Conservation (phyloP, 352 stramenopile genomes). For the Pythium chondricola region DNA sequence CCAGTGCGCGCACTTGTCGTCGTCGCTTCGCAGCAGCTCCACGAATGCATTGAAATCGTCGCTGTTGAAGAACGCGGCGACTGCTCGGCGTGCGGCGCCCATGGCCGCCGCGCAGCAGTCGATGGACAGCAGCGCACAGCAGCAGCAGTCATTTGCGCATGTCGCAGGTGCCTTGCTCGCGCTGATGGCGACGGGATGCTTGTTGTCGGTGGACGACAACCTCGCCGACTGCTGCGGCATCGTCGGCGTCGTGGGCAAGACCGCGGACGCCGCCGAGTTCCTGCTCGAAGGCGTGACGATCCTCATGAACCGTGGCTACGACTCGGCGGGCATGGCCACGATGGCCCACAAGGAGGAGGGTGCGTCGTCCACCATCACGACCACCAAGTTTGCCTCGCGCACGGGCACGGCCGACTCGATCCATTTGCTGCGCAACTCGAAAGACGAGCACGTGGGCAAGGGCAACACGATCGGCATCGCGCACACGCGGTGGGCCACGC, state of each 20-base stretch:
- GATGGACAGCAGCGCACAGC: conserved; percentile 4
- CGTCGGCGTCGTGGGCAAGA: conserved; percentile 66
- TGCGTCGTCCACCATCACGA: conserved; percentile 48
- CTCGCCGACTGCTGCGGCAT: conserved; percentile 64
- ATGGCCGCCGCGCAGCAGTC: not conserved
- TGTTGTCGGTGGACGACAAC: conserved; percentile 9
- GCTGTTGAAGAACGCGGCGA: too few relatives aligned
- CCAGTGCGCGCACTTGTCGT: too few relatives aligned
- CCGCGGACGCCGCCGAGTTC: conserved; percentile 66
- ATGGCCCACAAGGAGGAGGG: conserved; percentile 41
- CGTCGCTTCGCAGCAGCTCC: too few relatives aligned
- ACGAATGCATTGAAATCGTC: too few relatives aligned
- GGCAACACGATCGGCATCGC: conserved; percentile 95
- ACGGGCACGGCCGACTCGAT: conserved; percentile 91
- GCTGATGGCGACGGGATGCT: conserved; percentile 14
- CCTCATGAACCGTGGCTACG: conserved; percentile 95
- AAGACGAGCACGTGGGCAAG: conserved; percentile 50
- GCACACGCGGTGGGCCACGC: conserved; percentile 99
- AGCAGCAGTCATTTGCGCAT: conserved; percentile 11
- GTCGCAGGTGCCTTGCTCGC: conserved; percentile 14
- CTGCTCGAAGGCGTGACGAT: conserved; percentile 86
- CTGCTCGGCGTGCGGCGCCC: too few relatives aligned
- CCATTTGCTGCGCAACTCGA: conserved; percentile 81
- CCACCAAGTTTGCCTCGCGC: conserved; percentile 94
- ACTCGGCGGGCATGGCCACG: conserved; percentile 96